Base-by-base conservation (phyloP, 1,284 basidiomycete genomes). In the Puccinia novopanici region DNA sequence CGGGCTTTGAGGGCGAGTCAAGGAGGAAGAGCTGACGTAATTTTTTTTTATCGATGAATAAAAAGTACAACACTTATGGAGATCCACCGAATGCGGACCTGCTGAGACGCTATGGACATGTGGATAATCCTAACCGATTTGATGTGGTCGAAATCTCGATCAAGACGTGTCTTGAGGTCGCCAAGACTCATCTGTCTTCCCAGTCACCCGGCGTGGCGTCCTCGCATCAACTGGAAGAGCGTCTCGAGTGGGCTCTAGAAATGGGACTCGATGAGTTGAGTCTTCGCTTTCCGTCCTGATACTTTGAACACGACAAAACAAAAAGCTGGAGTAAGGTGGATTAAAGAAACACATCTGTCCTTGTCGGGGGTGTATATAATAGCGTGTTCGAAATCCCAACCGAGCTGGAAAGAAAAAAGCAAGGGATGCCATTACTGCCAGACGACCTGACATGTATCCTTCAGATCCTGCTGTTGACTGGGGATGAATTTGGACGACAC, bases 31-130 rank as follows among this genome's bases (percentile, higher is more conserved):
- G 15, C 10, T 2, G 12, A 59, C 17, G 15, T 24, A 27, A 0
- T 48, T 34, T 54, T 3, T 37, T 13, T 34, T 5, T 59, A 17
- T 59, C 17, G 15, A 30, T 34, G 17, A 5, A 27, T 67, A 8
- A 1, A 6, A 82, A 95, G 93, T 94, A 91, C 89, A 99, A 99
- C 86, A 98, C 97, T 0, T 99, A 98, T 85, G 94, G 92, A 34
- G 92, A 97, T 84, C 92, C 91, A 10, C 94, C 96, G 3, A 99
- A 99, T 85, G 90, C 92, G n/a, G 95, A 97, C 83, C 89, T 99
- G 0, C 88, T 99, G 27, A 90, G 97, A 70, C 90, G 93, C 72
- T 99, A 98, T 84, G 96, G 96, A 0, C 93, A 98, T 84, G 91
- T 98, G 70, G 97, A 99, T 86, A 85, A 91, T 57, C 91, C 92